Evolutionary conservation across 208 protist species (phyloP).

Genomic region (Trypanosoma platydactyli): DNA sequence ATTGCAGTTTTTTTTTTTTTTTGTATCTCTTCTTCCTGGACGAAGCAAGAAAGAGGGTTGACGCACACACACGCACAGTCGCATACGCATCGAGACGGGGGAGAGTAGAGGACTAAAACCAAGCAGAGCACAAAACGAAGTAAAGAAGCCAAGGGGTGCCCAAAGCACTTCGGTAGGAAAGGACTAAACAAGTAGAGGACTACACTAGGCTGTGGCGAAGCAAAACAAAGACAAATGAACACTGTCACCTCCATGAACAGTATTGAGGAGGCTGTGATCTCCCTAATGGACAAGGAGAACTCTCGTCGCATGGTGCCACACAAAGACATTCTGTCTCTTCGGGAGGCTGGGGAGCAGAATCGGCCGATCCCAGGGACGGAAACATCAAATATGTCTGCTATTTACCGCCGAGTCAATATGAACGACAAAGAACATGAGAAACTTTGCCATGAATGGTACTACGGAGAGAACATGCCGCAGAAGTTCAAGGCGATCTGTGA

Average conservation of each 20-base stretch:
- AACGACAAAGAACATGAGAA: slow-evolving; percentile 32
- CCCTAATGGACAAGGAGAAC: slow-evolving; percentile 40
- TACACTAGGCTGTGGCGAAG: too few species aligned
- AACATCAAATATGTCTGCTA: slow-evolving; percentile 27
- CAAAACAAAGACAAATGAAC: too few species aligned
- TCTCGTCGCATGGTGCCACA: slow-evolving; percentile 31
- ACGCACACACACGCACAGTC: too few species aligned
- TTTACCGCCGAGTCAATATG: slow-evolving; percentile 46
- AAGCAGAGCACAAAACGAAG: too few species aligned
- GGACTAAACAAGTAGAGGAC: too few species aligned
- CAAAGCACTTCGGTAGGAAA: too few species aligned
- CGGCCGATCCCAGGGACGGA: slow-evolving; percentile 36
- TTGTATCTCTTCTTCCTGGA: too few species aligned
- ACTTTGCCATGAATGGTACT: slow-evolving; percentile 25
- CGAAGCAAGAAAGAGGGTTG: too few species aligned
- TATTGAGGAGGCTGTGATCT: slow-evolving; percentile 56
- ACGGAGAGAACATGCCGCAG: slow-evolving; percentile 32
- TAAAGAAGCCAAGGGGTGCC: too few species aligned
- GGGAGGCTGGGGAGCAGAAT: slow-evolving; percentile 33
- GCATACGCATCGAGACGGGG: too few species aligned
- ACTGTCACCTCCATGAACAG: slow-evolving; percentile 1
- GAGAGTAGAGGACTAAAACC: too few species aligned
- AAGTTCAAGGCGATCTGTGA: slow-evolving; percentile 29
- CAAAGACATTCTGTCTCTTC: slow-evolving; percentile 36
- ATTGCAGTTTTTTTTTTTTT: too few species aligned